A percentile compares a stretch with the other conserved stretches of the same genome.
Evolutionary conservation across 2,329 filamentous ascomycete genomes (phyloP).

Genomic region (Ceratocystis colombiana): DNA sequence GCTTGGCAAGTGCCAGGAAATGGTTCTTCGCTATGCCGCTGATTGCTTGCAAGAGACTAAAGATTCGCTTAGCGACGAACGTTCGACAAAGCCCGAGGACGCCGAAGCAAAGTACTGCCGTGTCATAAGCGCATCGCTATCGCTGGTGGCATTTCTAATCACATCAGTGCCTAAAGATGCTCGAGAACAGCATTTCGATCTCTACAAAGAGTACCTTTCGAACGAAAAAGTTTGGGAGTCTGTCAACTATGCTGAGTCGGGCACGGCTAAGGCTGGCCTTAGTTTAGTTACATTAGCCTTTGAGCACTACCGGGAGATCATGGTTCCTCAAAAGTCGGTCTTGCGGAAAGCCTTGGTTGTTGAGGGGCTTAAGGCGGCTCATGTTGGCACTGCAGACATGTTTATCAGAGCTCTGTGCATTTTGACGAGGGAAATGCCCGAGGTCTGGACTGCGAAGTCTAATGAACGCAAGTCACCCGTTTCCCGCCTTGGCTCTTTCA

Average conservation of each 20-base stretch:
- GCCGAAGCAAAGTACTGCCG: conserved; percentile 75
- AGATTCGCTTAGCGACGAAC: conserved; percentile 77
- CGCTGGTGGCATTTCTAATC: conserved; percentile 45
- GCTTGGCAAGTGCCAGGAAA: conserved; percentile 69
- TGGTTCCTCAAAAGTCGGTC: conserved; percentile 42
- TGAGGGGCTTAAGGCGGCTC: conserved; percentile 61
- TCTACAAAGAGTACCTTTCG: conserved; percentile 57
- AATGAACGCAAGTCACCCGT: conserved; percentile 45
- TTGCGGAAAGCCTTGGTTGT: conserved; percentile 54
- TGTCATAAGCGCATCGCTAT: conserved; percentile 51
- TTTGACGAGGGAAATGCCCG: conserved; percentile 54
- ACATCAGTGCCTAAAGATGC: conserved; percentile 43
- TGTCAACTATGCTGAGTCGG: conserved; percentile 51
- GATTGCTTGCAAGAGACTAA: conserved; percentile 72
- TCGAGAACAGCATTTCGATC: conserved; percentile 45
- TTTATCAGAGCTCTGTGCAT: conserved; percentile 56
- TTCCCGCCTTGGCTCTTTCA: conserved; percentile 55
- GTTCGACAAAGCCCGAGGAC: conserved; percentile 74
- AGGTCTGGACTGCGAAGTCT: conserved; percentile 50
- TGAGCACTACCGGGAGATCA: conserved; percentile 38
- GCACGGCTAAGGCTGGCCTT: conserved; percentile 43
- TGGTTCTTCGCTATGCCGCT: conserved; percentile 72
- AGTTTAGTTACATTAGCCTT: conserved; percentile 44
- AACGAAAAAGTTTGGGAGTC: conserved; percentile 58
- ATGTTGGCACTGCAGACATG: conserved; percentile 63